Conservation (phyloP, 169 alveolate genomes). For the Eimeria acervulina region DNA sequence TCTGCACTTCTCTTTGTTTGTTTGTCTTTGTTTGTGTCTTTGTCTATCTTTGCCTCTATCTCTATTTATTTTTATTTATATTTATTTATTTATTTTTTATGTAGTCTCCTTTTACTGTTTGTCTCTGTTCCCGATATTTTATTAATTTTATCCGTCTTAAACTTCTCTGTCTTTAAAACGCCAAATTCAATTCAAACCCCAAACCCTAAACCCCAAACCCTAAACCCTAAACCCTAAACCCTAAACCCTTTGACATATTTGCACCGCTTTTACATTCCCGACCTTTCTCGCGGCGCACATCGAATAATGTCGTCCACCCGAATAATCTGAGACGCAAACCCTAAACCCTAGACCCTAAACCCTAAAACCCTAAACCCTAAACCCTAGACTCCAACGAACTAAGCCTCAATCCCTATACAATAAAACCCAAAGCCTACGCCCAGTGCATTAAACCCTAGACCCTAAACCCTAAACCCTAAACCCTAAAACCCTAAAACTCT, state of each 20-base stretch:
- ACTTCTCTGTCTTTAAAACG: no score
- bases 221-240: neutral
- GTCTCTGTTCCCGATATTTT: no score
- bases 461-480: conserved; percentile 11
- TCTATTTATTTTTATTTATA: no score
- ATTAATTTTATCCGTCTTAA: no score
- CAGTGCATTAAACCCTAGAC: neutral
- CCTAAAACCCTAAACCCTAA: conserved; percentile 20
- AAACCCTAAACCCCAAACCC: neutral
- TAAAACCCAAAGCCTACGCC: neutral
- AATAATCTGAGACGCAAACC: conserved; percentile 90
- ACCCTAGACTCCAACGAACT: conserved; percentile 32
- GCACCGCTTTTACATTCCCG: conserved; percentile 49
- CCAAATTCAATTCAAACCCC: no score
- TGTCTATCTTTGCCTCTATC: no score
- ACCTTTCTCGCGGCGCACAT: conserved; percentile 98
- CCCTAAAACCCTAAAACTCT: conserved; percentile 6
- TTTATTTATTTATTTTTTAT: no score
- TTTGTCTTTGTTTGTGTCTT: no score
- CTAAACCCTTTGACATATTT: neutral
- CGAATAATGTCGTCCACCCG: conserved; percentile 99
- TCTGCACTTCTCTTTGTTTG: no score
- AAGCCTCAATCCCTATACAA: neutral
- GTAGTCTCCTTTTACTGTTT: no score
- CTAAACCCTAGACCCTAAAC: conserved; percentile 1